Evolutionary conservation across 2,329 filamentous ascomycete species (phyloP), one percentile per base, ranked within the genome.

Genomic region (Ascocoryne sarcoides): DNA sequence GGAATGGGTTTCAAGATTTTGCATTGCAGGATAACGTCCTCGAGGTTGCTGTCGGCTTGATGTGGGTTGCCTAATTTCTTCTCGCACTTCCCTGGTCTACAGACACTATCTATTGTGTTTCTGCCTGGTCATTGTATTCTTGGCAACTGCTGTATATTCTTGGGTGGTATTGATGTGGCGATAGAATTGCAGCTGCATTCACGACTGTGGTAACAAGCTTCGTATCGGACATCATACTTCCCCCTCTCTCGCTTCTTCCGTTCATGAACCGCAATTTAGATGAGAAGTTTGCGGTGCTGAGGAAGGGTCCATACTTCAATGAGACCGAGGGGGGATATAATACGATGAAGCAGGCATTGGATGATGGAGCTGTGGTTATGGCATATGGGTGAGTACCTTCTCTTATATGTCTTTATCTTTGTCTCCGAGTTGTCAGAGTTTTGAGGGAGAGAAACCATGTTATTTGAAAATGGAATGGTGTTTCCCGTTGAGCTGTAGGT

Each of bases 1-100:
- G 23, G 23, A 65, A 73, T 23, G 78, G 77, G 29, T 86, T 86
- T 57, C 59, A 79, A 50, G 80, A 84, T 57, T 87, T 86, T 60
- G 81, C 80, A 0, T 73, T 84, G 39, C 75, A 82, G 48, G 82
- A 83, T 43, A 85, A 86, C 51, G 82, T 86, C 35, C 69, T 87
- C 18, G 78, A 86, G 59, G 82, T 87, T 44, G 82, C 82, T 12
- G 78, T 86, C 51, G 82, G 82, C 50, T 65, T 86, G 48, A 86
- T 87, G 80, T 84, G 56, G 59, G 68, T 37, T 18, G 14, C 20
- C 9, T 14, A 41, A 29, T 9, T 36, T 19, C 37, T 30, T 36
- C 17, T 42, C 37, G 31, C 23, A n/a, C n/a, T n/a, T n/a, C n/a
- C n/a, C n/a, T n/a, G n/a, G n/a, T n/a, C n/a, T n/a, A n/a, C n/a